phyloP scores from a whole-genome alignment of 805 yeast species.

The Lipomyces yamanashiensis region DNA sequence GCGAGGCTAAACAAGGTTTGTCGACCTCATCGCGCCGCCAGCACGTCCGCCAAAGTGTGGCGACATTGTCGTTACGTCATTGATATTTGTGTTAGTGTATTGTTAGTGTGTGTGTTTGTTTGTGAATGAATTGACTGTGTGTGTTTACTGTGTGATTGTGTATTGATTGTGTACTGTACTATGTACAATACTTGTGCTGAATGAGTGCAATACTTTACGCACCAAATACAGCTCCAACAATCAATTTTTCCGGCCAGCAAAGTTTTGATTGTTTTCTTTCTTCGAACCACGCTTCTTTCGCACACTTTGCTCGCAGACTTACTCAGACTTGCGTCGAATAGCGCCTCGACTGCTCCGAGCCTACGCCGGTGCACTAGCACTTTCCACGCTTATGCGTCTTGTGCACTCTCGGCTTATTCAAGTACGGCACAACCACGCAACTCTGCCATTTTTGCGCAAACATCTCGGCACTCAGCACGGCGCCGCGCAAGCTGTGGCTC shows the following conservation, averaged over 20 bases:
- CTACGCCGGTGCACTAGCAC: slow-evolving; percentile 9
- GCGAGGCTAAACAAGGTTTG: slow-evolving; percentile 8
- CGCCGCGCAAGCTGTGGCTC: slow-evolving; percentile 13
- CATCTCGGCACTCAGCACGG: slow-evolving; percentile 7
- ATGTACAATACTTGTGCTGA: no score
- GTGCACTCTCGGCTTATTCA: not conserved
- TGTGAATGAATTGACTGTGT: no score
- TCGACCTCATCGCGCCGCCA: not conserved
- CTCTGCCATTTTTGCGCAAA: not conserved
- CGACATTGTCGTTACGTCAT: not conserved
- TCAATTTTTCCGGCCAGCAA: no score
- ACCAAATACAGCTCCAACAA: no score
- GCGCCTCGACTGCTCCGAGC: slow-evolving; percentile 7
- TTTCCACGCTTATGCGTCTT: not conserved
- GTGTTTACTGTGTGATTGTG: no score
- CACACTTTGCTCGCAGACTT: no score
- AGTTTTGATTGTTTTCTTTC: no score
- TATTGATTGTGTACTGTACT: no score
- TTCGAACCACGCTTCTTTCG: no score
- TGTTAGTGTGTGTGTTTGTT: no score
- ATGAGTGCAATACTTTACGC: no score
- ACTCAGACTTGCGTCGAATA: not conserved
- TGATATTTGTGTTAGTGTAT: no score
- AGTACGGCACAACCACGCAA: not conserved
- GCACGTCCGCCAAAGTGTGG: not conserved